Percentiles rank a stretch among this genome's conserved stretches.
These are phyloP conservation scores for Gillenia trifoliata DNA, from an alignment of 306 rosid species.

Conservation along the genomic window DNA sequence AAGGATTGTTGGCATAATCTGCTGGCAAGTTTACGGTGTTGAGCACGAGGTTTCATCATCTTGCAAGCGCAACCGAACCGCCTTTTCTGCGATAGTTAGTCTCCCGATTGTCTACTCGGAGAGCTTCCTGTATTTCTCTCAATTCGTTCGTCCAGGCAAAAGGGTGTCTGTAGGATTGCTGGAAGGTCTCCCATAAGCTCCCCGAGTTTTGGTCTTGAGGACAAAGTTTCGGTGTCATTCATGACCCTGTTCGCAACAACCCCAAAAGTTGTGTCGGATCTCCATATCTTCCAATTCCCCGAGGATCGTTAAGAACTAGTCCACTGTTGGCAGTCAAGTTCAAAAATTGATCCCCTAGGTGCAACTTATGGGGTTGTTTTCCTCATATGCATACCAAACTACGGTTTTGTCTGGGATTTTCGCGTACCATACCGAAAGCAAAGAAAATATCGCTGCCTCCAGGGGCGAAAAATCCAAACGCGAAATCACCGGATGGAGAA, in stretches of 20 bases:
- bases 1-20: neutral
- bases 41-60: constrained; percentile 32
- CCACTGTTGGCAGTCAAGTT: neutral
- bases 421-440: constrained; percentile 54
- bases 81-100: constrained; percentile 35
- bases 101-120: constrained; percentile 17
- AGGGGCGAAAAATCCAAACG: no score
- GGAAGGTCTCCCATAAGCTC: constrained; percentile 39
- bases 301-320: constrained; percentile 1
- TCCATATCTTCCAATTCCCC: constrained; percentile 19
- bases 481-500: constrained; percentile 7
- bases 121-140: constrained; percentile 9
- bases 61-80: constrained; percentile 29
- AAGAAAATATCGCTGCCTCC: constrained; percentile 15
- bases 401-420: constrained; percentile 32
- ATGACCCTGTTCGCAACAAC: constrained; percentile 1
- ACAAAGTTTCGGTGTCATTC: constrained; percentile 14
- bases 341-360: constrained; percentile 27
- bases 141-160: constrained; percentile 36
- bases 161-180: constrained; percentile 44
- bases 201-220: neutral
- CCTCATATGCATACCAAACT: constrained; percentile 36
- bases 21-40: constrained; percentile 28
- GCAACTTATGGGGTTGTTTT: neutral
- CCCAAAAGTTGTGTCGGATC: neutral